Conservation (phyloP, 345 rosid genomes). For the Brassica nigra region DNA sequence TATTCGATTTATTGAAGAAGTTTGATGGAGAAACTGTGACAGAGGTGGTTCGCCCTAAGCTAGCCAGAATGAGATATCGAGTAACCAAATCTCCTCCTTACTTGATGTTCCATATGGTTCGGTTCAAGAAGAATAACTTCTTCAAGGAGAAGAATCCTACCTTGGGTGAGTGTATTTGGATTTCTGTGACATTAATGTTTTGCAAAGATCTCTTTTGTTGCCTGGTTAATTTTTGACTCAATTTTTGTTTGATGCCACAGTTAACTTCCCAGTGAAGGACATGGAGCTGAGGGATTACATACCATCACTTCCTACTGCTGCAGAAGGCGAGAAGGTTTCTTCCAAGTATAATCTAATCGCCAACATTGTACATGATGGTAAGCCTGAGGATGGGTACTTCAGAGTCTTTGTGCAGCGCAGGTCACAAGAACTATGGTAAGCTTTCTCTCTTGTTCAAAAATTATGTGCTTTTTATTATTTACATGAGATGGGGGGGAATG, state of each 20-base stretch:
- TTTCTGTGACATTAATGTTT: background rate
- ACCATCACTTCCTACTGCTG: conserved; percentile 73
- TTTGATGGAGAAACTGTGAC: conserved; percentile 92
- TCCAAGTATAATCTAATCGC: conserved; percentile 93
- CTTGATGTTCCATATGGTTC: conserved; percentile 88
- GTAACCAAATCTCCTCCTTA: conserved; percentile 84
- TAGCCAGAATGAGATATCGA: conserved; percentile 84
- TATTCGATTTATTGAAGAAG: conserved; percentile 88
- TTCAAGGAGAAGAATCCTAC: conserved; percentile 97
- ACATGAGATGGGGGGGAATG: background rate
- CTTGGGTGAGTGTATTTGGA: conserved; percentile 53
- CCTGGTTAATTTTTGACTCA: background rate
- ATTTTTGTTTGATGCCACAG: conserved; percentile 43
- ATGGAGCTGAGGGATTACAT: conserved; percentile 74
- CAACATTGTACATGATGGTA: conserved; percentile 92
- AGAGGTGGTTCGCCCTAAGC: conserved; percentile 88
- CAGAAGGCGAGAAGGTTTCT: conserved; percentile 58
- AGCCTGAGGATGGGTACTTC: conserved; percentile 90
- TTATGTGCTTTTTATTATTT: background rate
- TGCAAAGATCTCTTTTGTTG: background rate
- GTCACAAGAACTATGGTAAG: conserved; percentile 90
- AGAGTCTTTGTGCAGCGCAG: conserved; percentile 97
- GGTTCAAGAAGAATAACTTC: conserved; percentile 90
- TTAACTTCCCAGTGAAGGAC: conserved; percentile 97
- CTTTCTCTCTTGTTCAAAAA: background rate